Conservation (phyloP, 768 basidiomycete species). For the Pleurotus tuber-regium region DNA sequence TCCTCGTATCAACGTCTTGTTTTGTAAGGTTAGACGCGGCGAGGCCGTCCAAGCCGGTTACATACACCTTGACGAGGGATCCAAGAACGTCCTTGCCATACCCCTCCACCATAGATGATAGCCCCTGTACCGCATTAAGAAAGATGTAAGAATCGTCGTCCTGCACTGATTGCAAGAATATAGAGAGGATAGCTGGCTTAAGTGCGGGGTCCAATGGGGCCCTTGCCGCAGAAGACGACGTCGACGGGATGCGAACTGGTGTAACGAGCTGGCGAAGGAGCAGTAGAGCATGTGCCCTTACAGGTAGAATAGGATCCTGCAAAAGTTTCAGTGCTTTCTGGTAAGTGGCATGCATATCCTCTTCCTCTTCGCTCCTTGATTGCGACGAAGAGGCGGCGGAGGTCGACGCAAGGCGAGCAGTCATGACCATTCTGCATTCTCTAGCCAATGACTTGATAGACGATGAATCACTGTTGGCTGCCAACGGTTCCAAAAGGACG, state of each 20-base stretch:
- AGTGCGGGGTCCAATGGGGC: constrained; percentile 54
- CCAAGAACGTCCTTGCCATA: constrained; percentile 73
- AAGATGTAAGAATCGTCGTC: constrained; percentile 97
- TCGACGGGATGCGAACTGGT: constrained; percentile 20
- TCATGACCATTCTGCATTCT: constrained; percentile 83
- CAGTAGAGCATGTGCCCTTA: constrained; percentile 89
- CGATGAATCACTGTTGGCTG: constrained; percentile 41
- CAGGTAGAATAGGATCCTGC: constrained; percentile 90
- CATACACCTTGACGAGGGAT: constrained; percentile 66
- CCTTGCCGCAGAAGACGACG: constrained; percentile 15
- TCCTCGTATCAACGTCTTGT: constrained; percentile 69
- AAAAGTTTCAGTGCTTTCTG: constrained; percentile 85
- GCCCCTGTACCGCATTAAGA: constrained; percentile 87
- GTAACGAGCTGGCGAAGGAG: constrained; percentile 77
- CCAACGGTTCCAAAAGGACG: constrained; percentile 55
- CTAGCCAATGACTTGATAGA: constrained; percentile 57
- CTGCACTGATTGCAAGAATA: constrained; percentile 81
- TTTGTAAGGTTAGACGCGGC: constrained; percentile 43
- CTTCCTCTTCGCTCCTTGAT: constrained; percentile 28
- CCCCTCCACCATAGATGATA: constrained; percentile 80
- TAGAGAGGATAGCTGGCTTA: constrained; percentile 78
- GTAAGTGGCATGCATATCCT: constrained; percentile 63
- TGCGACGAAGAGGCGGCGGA: constrained; percentile 46
- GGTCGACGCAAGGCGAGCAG: constrained; percentile 69
- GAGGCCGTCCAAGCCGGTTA: constrained; percentile 48